Base-by-base conservation (phyloP, 2,329 filamentous ascomycete genomes). In the Colletotrichum abscissum region DNA sequence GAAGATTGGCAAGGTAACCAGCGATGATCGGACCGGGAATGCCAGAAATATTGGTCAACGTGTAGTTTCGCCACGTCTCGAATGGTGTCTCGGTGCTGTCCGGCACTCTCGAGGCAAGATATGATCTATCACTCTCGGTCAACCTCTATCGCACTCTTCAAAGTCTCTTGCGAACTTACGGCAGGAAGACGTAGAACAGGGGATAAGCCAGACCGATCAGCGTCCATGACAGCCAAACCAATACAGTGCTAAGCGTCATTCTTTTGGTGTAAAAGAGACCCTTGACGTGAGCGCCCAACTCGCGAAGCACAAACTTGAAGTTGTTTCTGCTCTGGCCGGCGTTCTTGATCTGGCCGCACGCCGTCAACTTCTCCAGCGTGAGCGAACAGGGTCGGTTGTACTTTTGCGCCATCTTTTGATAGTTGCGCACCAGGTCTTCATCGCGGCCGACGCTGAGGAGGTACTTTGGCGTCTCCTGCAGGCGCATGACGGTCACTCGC, bases 131-230 rank as follows among this genome's bases (percentile, higher is more conserved):
- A 4, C 38, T 22, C 6, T 0, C 5, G 2, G 28, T 71, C 55
- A 72, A 56, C 6, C 7, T 52, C 11, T n/a, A 1, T 16, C 5
- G 9, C 4, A 54, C 24, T 26, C 16, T n/a, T 19, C 6, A 56
- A 12, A 5, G 7, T 22, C 35, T 26, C 11, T 6, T n/a, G 46
- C 14, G 1, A 5, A 81, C 83, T 75, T 79, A 87, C 84, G 90
- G 90, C 1, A 95, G 83, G 80, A 95, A 95, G 66, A 94, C 92
- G 75, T 93, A 93, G 81, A 93, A 95, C 0, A 95, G 84, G 0
- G 93, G 93, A 76, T 94, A 95, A 0, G 91, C 92, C 0, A 95
- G 86, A 7, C 93, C 92, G 42, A 94, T 93, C 2, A 93, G 78
- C 0, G 89, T 86, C 93, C 93, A 95, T 0, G 89, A 92, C 6